Evolutionary conservation across 2,329 filamentous ascomycete genomes (phyloP), one percentile per base, ranked within the genome.

Genomic region (Clarireedia paspali): DNA sequence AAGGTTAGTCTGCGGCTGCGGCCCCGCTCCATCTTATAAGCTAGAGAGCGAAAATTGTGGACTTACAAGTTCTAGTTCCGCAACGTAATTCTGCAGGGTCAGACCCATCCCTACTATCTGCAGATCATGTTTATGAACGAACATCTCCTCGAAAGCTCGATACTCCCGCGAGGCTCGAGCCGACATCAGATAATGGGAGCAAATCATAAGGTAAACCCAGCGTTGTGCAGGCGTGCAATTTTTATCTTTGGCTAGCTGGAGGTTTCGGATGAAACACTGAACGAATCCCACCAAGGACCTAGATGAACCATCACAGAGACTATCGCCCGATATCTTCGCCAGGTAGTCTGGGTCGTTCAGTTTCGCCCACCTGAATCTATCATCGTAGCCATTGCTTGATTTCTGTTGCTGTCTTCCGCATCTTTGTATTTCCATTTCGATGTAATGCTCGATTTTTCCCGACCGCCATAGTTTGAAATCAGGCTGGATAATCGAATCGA

Each of bases 21-120:
- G 12, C 5, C 17, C 23, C 2, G 6, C 17, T 20, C 20, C 2
- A 20, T 20, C 20, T 20, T 20, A 20, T 20, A 20, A 20, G 20
- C 20, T 20, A 20, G 20, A 20, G 20, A 20, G 4, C 6, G 9
- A 47, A 27, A 9, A 47, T 24, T 24, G 26, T 26, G 23, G 15
- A 50, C 53, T 50, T 30, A 55, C 53, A 36, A 55, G 23, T 36
- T 55, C 53, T 1, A 55, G 9, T 48, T 55, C 46, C 12, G 47
- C 40, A n/a, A 50, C 17, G 26, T 50, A 55, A 26, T 55, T 47
- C 17, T 45, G 27, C 17, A 55, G 23, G 26, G 46, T 50, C 10
- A 55, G 44, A 4, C 53, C 46, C 38, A 39, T 45, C 15, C 30
- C 15, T 6, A 27, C 45, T 10, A 55, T 42, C n/a, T 2, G 23